Base-by-base conservation (phyloP, 495 filamentous ascomycete species). In the Penicillium fimorum region DNA sequence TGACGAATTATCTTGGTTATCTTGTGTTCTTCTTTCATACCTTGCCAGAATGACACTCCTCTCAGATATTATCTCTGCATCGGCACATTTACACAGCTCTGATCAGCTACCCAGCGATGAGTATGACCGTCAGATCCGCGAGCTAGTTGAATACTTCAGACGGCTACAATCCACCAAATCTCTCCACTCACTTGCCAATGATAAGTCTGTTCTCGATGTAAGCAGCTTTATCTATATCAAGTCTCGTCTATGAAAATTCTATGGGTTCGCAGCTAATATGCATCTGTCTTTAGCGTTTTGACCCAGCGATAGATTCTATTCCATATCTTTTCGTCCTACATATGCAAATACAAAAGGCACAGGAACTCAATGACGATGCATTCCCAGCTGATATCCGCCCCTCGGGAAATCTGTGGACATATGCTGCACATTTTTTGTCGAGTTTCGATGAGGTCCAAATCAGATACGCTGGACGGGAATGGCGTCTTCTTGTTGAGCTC, bases 381-480 rank as follows among this genome's bases (percentile, higher is more conserved):
- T 53, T 69, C 7, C 65, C 69, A 13, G 57, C 61, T 4, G 56
- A 69, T 13, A 40, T 78, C 10, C 45, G 41, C 25, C 75, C 76
- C 4, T 63, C 67, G 0, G 67, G 72, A 2, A 56, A 50, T 6
- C 50, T 85, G 52, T 86, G 82, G 81, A 61, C 65, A n/a, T 77
- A 70, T 45, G 61, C 74, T 24, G 61, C 72, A 11, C 61, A 57
- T 1, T 88, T 85, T 54, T 57, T 86, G 53, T 59, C 69, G 27
- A 62, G 54, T 4, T 87, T 85, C 64, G 81, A 89, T 63, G 71
- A 76, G 5, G 66, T 82, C 27, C 85, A 88, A 60, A 65, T 84
- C 9, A 76, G 83, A 65, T 87, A 88, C 66, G 74, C 71, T 35
- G 82, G 83, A 5, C 45, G 55, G 1, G 77, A 84, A 50, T 84